Evolutionary conservation across 371 early-diverging fungal genomes (phyloP), one percentile per base, ranked within the genome.

Genomic region (Mucor sp.): DNA sequence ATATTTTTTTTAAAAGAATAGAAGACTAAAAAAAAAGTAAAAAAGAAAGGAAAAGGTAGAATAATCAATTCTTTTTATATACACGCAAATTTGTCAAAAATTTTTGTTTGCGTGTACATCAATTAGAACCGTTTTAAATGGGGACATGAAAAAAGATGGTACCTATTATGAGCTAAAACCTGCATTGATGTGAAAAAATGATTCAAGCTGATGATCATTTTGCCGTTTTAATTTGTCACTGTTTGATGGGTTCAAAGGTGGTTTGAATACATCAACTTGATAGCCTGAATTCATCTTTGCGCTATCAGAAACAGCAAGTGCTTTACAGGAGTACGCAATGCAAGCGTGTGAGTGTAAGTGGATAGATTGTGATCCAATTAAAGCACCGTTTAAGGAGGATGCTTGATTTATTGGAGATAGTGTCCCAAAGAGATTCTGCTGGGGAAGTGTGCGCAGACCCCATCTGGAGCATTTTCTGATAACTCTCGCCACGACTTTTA

Each of bases 121-220:
- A 53, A 23, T 25, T 53, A 21, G n/a, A 21, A 48, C 19, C 14
- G 28, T 53, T 23, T 53, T 23, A 53, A 9, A 23, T n/a, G 23
- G 53, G 53, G 53, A 53, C 53, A 53, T 53, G 53, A 32, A 57
- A 57, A 32, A 57, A 57, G 32, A 57, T n/a, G 32, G 57, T 27
- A 27, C 32, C 32, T 57, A 33, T 57, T 32, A 19, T 50, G 25
- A 23, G 21, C 27, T 50, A 50, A 50, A 11, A 7, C 15, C 14
- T 53, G 19, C 23, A 25, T 53, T 53, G 14, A 53, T 23, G 53
- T 5, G 19, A 44, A 44, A 44, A 19, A 44, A 19, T 44, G 17
- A 44, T 44, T 19, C 8, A 8, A 44, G 2, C 7, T 2, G 1
- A 19, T 44, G 17, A 44, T 44, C 44, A 7, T 44, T 44, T 19